Base-by-base conservation (phyloP, 768 basidiomycete species). In the Clitopilus hobsonii region DNA sequence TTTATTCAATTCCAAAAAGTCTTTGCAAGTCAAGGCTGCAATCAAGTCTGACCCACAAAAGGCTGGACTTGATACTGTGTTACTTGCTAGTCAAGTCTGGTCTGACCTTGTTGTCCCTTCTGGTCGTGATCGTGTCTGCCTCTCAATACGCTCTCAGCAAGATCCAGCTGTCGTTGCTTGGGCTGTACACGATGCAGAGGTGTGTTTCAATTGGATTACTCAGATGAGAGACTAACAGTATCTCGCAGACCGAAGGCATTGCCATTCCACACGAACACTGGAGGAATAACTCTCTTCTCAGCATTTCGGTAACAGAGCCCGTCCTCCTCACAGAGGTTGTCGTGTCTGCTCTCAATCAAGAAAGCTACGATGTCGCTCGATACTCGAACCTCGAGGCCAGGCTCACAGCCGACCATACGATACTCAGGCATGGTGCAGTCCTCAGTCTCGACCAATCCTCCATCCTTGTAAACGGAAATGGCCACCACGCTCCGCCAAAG, bases 341-440 rank as follows among this genome's bases (percentile, higher is more conserved):
- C 52, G 62, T 83, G 16, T 71, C 74, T 16, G 83, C 85, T 20
- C 69, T 80, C 48, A 79, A 83, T 20, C 50, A 61, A 8, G 70
- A 74, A 2, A 80, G 83, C 2, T 86, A 80, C 60, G 56, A 65
- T n/a, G 66, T 67, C 27, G 81, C 77, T 38, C 65, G 73, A 24
- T 65, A 65, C 30, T 65, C 69, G 2, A 54, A 61, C 1, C 59
- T 87, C 25, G 76, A 81, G 52, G 57, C 63, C 38, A 77, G 75
- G 73, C 69, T 84, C 41, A 74, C 69, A 41, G 60, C 67, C 6
- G 68, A 73, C 5, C 60, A 65, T n/a, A 62, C 59, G 10, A 76
- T 89, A 29, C 67, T 89, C 23, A 81, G 84, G 20, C 74, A 81
- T 60, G 80, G 80, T 20, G 70, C 76, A 49, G 63, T 70, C 24